phyloP scores from a whole-genome alignment of 1,284 basidiomycete genomes.

The Moniliella sp. region DNA sequence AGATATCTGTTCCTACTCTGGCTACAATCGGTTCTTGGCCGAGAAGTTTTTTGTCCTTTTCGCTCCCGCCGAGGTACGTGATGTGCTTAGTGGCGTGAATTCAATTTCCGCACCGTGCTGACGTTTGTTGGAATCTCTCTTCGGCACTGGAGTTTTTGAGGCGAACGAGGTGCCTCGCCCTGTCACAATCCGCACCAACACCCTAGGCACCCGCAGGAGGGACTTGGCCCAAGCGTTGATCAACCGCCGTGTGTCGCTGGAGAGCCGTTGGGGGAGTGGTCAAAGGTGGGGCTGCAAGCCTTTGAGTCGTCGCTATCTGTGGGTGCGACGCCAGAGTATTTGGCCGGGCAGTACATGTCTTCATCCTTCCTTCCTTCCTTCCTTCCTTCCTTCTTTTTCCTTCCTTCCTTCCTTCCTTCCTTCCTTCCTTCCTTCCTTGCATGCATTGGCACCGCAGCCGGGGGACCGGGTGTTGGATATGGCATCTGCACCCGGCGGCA shows the following conservation, averaged over 20 bases:
- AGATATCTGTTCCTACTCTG: constrained; percentile 50
- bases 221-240: constrained; percentile 85
- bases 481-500: constrained; percentile 86
- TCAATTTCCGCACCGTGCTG: no score
- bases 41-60: constrained; percentile 84
- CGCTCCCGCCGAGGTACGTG: constrained; percentile 61
- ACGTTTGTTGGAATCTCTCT: not conserved
- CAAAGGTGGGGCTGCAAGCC: not conserved
- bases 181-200: constrained; percentile 93
- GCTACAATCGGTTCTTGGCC: constrained; percentile 83
- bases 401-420: no score
- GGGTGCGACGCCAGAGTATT: no score
- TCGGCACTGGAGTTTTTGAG: constrained; percentile 95
- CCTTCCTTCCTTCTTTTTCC: no score
- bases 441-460: constrained; percentile 72
- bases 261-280: constrained; percentile 52
- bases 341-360: constrained; percentile 93
- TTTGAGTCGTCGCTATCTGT: not conserved
- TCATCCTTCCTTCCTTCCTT: no score
- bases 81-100: not conserved
- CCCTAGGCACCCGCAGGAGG: constrained; percentile 68
- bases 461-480: constrained; percentile 81
- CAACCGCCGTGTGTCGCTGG: constrained; percentile 72
- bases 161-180: constrained; percentile 87
- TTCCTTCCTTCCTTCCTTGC: constrained; percentile 83